Percentiles rank a stretch among this genome's conserved stretches.
Conservation (phyloP, 1,284 basidiomycete genomes). For the Xerocomus amazonicus region DNA sequence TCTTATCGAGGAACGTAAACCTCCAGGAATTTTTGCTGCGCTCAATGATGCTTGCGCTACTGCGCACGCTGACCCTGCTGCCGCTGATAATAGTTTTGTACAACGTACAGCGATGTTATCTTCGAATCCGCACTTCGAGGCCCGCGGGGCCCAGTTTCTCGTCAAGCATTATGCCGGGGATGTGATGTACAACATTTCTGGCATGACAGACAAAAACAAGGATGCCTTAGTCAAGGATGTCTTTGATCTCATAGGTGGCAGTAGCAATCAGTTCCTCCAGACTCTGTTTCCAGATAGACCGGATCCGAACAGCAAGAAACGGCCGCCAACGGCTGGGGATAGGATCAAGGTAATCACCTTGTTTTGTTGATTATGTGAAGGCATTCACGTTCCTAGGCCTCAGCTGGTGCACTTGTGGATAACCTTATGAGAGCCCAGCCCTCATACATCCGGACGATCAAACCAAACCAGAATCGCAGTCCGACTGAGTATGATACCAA, state of each 20-base stretch:
- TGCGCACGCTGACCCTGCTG: constrained; percentile 94
- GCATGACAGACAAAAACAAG: constrained; percentile 99
- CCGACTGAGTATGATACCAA: constrained; percentile 90
- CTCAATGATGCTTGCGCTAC: constrained; percentile 98
- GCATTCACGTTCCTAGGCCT: constrained; percentile 47
- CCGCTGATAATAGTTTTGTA: constrained; percentile 96
- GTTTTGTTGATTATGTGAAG: constrained; percentile 5
- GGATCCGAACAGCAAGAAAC: constrained; percentile 96
- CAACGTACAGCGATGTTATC: constrained; percentile 84
- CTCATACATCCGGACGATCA: constrained; percentile 99
- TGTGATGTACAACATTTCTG: constrained; percentile 95
- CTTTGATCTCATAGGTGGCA: constrained; percentile 82
- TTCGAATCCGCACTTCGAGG: constrained; percentile 87
- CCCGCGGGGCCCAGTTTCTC: constrained; percentile 87
- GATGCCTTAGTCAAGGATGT: constrained; percentile 95
- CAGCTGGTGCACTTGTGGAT: constrained; percentile 92
- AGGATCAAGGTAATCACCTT: constrained; percentile 81
- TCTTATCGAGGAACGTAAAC: constrained; percentile 93
- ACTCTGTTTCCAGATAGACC: constrained; percentile 91
- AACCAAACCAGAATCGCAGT: constrained; percentile 97
- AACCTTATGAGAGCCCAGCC: constrained; percentile 96
- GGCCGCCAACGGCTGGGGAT: constrained; percentile 96
- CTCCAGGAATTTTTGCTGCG: constrained; percentile 97
- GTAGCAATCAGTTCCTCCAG: constrained; percentile 83
- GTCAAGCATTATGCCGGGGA: constrained; percentile 97